These are phyloP conservation scores for Leishmania mexicana DNA, from an alignment of 208 protist species.

Conservation along the genomic window DNA sequence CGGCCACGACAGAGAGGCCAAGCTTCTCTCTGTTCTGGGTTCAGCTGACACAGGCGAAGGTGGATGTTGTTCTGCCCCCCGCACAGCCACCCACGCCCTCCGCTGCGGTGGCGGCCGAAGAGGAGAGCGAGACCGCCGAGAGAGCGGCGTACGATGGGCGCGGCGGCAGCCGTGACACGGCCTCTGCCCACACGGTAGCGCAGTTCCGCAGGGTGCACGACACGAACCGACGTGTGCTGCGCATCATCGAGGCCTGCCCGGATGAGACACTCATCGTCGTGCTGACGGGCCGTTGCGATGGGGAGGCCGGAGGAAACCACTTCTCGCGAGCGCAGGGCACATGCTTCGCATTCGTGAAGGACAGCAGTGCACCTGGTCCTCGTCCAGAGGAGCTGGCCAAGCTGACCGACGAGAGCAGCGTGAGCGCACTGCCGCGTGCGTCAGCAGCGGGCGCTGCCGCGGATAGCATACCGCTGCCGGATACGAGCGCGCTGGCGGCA, in stretches of 20 bases:
- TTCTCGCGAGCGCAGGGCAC: slow-evolving; percentile 55
- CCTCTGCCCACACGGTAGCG: slow-evolving; percentile 26
- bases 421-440: background rate
- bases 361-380: slow-evolving; percentile 47
- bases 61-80: slow-evolving; percentile 44
- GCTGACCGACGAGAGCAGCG: background rate
- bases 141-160: background rate
- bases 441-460: background rate
- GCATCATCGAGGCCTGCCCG: slow-evolving; percentile 66
- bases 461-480: background rate
- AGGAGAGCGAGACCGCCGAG: background rate
- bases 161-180: background rate
- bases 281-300: slow-evolving; percentile 41
- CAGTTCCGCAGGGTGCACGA: slow-evolving; percentile 47
- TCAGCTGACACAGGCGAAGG: slow-evolving; percentile 61
- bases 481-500: background rate
- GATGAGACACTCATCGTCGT: slow-evolving; percentile 76
- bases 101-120: background rate
- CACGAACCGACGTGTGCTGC: slow-evolving; percentile 71
- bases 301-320: slow-evolving; percentile 45
- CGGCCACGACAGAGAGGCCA: background rate
- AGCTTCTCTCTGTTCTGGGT: slow-evolving; percentile 66
- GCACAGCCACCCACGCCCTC: background rate
- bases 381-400: slow-evolving; percentile 22
- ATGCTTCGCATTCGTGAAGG: slow-evolving; percentile 84